A percentile compares a stretch with the other conserved stretches of the same genome.
These are phyloP conservation scores for Termitomyces bulborhizus DNA, from an alignment of 768 basidiomycete genomes.

Conservation along the genomic window DNA sequence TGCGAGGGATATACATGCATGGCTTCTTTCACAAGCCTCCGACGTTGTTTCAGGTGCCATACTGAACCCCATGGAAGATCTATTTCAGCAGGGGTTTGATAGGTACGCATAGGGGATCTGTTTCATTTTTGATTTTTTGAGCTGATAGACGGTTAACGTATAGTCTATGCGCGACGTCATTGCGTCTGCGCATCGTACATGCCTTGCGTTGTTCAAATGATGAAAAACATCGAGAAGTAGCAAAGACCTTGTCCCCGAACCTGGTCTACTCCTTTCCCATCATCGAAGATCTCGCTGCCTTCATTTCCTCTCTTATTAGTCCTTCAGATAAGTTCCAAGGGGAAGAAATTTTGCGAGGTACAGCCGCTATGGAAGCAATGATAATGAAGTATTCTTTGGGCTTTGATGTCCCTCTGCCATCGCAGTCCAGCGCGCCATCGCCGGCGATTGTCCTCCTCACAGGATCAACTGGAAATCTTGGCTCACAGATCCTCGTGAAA, in stretches of 20 bases:
- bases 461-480: slow-evolving; percentile 21
- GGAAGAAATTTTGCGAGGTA: neutral
- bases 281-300: slow-evolving; percentile 13
- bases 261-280: slow-evolving; percentile 39
- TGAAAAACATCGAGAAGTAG: slow-evolving; percentile 5
- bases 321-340: neutral
- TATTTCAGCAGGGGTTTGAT: slow-evolving; percentile 6
- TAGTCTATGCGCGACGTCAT: neutral
- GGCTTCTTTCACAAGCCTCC: neutral
- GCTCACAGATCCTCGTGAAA: slow-evolving; percentile 16
- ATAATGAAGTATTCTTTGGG: slow-evolving; percentile 26
- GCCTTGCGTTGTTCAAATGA: neutral
- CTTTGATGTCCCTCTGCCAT: slow-evolving; percentile 5
- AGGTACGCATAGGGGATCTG: neutral
- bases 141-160: neutral
- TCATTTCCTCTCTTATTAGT: neutral
- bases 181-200: neutral
- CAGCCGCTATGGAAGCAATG: slow-evolving; percentile 25
- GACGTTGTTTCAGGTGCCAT: neutral
- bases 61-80: neutral
- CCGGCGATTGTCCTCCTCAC: slow-evolving; percentile 17
- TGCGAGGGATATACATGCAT: neutral
- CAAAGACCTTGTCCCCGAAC: slow-evolving; percentile 23
- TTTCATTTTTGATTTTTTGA: neutral
- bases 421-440: neutral